Conservation (phyloP, 768 basidiomycete genomes). For the Trichaptum fuscoviolaceum region DNA sequence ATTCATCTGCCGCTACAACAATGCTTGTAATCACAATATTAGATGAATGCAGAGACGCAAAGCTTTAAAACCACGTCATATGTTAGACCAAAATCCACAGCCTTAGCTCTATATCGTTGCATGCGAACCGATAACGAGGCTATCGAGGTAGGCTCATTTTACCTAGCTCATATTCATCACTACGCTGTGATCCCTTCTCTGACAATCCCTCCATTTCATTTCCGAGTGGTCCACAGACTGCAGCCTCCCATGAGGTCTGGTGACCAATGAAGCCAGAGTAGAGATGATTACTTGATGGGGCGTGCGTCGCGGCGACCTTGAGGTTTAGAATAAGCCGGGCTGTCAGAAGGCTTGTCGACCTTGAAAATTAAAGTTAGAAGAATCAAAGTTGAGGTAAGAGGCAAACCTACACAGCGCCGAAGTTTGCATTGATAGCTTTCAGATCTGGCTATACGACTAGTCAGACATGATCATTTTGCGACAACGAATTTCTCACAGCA, state of each 20-base stretch:
- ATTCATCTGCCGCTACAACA: too few species aligned
- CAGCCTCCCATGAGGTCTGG: background rate
- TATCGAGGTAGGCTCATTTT: background rate
- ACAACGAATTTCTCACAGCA: background rate
- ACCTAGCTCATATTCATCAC: background rate
- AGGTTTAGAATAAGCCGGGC: slow-evolving; percentile 20
- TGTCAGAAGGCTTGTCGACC: slow-evolving; percentile 18
- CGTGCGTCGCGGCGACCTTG: background rate
- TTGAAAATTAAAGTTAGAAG: background rate
- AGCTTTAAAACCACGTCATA: too few species aligned
- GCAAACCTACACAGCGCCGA: slow-evolving; percentile 16
- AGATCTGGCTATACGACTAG: slow-evolving; percentile 15
- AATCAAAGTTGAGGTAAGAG: background rate
- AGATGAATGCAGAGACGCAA: too few species aligned
- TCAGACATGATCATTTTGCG: background rate
- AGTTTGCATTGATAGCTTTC: slow-evolving; percentile 23
- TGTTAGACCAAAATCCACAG: too few species aligned
- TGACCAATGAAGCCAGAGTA: background rate
- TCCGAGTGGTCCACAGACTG: background rate
- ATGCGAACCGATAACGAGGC: background rate
- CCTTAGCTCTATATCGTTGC: background rate
- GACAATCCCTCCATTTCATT: background rate
- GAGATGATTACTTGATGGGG: background rate
- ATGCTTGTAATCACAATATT: too few species aligned
- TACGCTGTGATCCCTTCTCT: background rate